Percentiles rank a stretch among this genome's conserved stretches.
Evolutionary conservation across 2,329 filamentous ascomycete species (phyloP).

Genomic region (Paraphoma sp.): DNA sequence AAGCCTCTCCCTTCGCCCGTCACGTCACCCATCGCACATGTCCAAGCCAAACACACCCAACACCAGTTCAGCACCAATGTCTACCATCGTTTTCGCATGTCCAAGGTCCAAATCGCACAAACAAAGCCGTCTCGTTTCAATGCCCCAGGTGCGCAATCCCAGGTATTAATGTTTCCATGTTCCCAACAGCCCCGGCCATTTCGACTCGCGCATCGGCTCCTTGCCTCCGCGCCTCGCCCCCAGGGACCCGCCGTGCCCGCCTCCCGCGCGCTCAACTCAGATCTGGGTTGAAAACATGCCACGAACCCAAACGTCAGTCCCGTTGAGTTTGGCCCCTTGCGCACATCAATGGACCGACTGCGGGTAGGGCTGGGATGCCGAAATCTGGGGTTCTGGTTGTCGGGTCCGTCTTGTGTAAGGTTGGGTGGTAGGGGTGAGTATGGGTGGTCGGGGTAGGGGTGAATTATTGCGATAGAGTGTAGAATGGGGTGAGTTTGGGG

Average conservation of each 20-base stretch:
- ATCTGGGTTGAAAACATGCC: slow-evolving; percentile 14
- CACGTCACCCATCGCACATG: neutral
- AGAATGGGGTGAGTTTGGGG: too few relatives aligned
- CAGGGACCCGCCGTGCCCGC: neutral
- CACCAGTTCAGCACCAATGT: neutral
- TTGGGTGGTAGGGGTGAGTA: too few relatives aligned
- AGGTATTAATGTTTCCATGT: neutral
- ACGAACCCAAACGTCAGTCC: slow-evolving; percentile 3
- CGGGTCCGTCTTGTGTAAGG: too few relatives aligned
- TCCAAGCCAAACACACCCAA: neutral
- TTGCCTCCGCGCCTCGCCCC: neutral
- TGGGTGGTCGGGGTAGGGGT: too few relatives aligned
- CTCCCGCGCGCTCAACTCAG: slow-evolving; percentile 9
- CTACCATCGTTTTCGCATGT: too few relatives aligned
- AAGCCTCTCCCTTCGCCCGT: neutral
- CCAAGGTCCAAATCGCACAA: too few relatives aligned
- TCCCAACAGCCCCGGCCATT: neutral
- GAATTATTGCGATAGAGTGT: too few relatives aligned
- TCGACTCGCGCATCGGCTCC: neutral
- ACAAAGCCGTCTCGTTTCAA: too few relatives aligned
- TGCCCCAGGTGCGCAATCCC: too few relatives aligned
- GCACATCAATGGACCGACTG: neutral
- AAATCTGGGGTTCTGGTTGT: too few relatives aligned
- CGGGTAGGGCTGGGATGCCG: too few relatives aligned
- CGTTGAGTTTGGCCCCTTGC: neutral